Conservation (phyloP, 2,329 filamentous ascomycete genomes). For the Botrytis pseudocinerea region DNA sequence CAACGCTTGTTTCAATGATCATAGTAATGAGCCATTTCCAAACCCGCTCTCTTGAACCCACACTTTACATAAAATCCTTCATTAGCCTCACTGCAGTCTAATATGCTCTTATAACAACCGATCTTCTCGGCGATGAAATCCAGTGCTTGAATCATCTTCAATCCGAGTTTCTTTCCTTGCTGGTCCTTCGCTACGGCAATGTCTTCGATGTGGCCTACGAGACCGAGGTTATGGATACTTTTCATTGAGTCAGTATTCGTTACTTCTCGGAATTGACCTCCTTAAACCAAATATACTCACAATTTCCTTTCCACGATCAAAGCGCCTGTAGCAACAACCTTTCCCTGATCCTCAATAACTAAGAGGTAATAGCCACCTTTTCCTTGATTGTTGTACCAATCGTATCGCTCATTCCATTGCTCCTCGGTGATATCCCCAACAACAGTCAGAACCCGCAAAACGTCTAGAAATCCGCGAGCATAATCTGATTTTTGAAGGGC, state of each 20-base stretch:
- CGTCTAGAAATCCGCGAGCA: conserved; percentile 81
- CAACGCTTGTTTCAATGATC: conserved; percentile 24
- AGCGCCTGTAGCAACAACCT: conserved; percentile 85
- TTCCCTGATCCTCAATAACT: conserved; percentile 68
- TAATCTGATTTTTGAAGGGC: conserved; percentile 79
- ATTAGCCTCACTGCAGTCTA: conserved; percentile 94
- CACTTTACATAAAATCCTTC: conserved; percentile 99
- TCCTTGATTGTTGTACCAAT: conserved; percentile 69
- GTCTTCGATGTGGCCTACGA: conserved; percentile 95
- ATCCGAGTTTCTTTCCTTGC: conserved; percentile 94
- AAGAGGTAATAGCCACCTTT: conserved; percentile 80
- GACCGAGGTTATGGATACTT: conserved; percentile 76
- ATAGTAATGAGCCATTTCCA: conserved; percentile 98
- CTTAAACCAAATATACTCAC: conserved; percentile 51
- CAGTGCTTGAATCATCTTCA: conserved; percentile 90
- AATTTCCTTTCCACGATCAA: conserved; percentile 94
- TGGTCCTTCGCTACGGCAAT: conserved; percentile 94
- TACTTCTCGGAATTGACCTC: too few relatives aligned
- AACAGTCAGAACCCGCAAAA: conserved; percentile 85
- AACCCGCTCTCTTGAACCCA: conserved; percentile 84
- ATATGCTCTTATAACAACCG: conserved; percentile 95
- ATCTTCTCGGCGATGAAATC: conserved; percentile 84
- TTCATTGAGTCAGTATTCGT: conserved; percentile 28
- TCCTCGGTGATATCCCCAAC: conserved; percentile 82
- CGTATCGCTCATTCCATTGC: conserved; percentile 76